Conservation (phyloP, 176 grass and related monocot species). For the Avena sativa region DNA sequence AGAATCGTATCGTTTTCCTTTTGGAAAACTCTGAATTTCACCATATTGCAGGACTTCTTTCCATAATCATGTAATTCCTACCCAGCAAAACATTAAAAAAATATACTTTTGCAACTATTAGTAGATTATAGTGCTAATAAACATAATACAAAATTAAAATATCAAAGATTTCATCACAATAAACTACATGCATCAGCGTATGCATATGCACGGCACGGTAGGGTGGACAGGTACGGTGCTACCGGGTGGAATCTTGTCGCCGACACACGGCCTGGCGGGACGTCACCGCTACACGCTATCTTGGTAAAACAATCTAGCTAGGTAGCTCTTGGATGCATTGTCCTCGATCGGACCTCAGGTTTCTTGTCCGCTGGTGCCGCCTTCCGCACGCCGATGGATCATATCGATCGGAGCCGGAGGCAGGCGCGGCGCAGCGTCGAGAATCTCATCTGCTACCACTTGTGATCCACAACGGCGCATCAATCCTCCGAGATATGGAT, state of each 20-base stretch:
- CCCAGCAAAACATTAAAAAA: too few species aligned
- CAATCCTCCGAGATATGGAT: constrained; percentile 29
- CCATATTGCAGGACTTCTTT: too few species aligned
- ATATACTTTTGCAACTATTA: too few species aligned
- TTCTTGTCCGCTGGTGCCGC: not conserved
- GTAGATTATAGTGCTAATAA: too few species aligned
- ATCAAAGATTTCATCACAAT: too few species aligned
- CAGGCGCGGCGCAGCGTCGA: not conserved
- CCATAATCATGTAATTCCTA: too few species aligned
- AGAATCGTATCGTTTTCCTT: too few species aligned
- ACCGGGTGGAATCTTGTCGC: not conserved
- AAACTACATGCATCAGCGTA: too few species aligned
- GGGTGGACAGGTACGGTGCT: not conserved
- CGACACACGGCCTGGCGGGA: not conserved
- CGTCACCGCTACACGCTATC: too few species aligned
- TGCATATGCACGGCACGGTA: not conserved
- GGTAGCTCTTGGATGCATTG: not conserved
- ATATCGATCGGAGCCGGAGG: not conserved
- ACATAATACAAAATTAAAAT: too few species aligned
- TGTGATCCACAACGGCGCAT: constrained; percentile 49
- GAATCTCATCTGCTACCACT: constrained; percentile 8
- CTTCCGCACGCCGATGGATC: not conserved
- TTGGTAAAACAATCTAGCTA: not conserved
- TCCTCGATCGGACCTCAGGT: not conserved
- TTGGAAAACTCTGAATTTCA: too few species aligned